Evolutionary conservation across 169 alveolate genomes (phyloP).

Genomic region (Hammondia hammondi): DNA sequence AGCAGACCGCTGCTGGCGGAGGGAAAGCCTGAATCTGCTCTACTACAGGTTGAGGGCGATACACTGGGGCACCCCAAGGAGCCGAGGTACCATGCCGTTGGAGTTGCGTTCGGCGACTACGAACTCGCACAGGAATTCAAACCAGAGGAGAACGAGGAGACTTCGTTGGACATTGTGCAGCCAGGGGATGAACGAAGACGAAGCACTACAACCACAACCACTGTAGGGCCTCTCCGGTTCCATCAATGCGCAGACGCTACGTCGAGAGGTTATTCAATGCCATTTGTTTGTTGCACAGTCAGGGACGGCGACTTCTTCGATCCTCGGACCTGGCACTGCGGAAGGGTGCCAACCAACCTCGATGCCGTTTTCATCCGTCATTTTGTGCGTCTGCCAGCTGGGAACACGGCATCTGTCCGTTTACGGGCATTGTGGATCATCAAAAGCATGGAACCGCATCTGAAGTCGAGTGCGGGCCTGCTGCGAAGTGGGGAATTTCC

Average conservation of each 20-base stretch:
- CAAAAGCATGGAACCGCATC: conserved; percentile 36
- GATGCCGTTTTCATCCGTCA: conserved; percentile 66
- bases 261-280: conserved; percentile 34
- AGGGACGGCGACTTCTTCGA: conserved; percentile 40
- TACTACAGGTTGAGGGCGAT: too few species aligned
- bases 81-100: conserved; percentile 18
- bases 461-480: not conserved
- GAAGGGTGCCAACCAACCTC: conserved; percentile 50
- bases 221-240: not conserved
- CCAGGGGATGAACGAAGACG: not conserved
- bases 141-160: not conserved
- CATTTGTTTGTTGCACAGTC: conserved; percentile 51
- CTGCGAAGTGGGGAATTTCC: conserved; percentile 43
- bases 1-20: not conserved
- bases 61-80: not conserved
- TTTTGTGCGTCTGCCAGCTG: conserved; percentile 34
- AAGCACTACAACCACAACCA: not conserved
- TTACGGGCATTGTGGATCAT: conserved; percentile 61
- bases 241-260: conserved; percentile 45
- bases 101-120: conserved; percentile 1
- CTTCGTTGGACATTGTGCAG: not conserved
- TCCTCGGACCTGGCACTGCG: conserved; percentile 51
- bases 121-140: conserved; percentile 21
- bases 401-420: not conserved
- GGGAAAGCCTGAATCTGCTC: too few species aligned